Conservation (phyloP, 129 eudicot genomes). For the Dittrichia graveolens region DNA sequence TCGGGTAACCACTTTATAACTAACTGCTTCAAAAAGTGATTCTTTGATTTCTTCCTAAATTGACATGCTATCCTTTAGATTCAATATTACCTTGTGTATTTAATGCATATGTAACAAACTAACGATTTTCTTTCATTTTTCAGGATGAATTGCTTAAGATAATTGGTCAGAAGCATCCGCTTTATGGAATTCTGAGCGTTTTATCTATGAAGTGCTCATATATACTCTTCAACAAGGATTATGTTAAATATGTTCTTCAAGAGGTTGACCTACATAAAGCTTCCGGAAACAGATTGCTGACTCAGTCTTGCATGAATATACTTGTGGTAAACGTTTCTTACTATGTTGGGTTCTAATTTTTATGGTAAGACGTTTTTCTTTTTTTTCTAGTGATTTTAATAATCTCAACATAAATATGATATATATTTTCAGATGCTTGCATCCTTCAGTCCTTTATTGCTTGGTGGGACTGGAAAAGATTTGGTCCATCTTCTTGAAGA, state of each 20-base stretch:
- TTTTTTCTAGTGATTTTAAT: constrained; percentile 1
- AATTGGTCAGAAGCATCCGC: constrained; percentile 80
- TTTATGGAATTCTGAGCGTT: constrained; percentile 65
- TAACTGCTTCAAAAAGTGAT: neutral
- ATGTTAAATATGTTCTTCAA: constrained; percentile 77
- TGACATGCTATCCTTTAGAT: too few species aligned
- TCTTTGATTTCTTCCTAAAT: neutral
- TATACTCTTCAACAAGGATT: constrained; percentile 85
- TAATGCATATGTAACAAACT: neutral
- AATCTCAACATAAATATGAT: constrained; percentile 12
- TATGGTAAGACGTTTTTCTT: neutral
- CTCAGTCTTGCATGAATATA: constrained; percentile 81
- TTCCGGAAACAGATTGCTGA: constrained; percentile 45
- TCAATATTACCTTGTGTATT: neutral
- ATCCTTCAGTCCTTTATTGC: constrained; percentile 69
- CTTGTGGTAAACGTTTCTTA: constrained; percentile 63
- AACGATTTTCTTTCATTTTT: constrained; percentile 5
- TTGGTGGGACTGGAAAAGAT: constrained; percentile 83
- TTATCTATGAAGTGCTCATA: constrained; percentile 91
- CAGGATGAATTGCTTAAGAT: constrained; percentile 83
- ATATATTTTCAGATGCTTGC: constrained; percentile 72
- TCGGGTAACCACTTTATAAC: constrained; percentile 44
- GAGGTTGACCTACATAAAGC: constrained; percentile 60
- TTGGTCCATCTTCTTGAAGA: constrained; percentile 81
- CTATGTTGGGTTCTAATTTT: neutral